A percentile compares a stretch with the other conserved stretches of the same genome.
These are phyloP conservation scores for Ogataea pilisensis DNA, from an alignment of 805 yeast genomes.

Conservation along the genomic window DNA sequence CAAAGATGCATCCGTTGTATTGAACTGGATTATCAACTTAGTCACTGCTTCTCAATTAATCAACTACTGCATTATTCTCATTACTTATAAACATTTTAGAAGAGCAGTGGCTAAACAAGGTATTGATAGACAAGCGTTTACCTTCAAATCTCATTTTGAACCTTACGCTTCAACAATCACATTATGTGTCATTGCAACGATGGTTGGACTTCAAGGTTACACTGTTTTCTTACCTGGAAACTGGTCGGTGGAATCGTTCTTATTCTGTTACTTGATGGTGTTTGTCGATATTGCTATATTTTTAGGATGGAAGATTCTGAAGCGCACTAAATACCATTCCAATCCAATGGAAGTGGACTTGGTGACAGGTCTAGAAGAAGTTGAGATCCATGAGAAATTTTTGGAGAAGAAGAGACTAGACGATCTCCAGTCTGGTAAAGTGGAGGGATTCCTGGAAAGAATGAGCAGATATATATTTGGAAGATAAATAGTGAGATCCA, in stretches of 20 bases:
- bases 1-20: slow-evolving; percentile 56
- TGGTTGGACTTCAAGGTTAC: slow-evolving; percentile 46
- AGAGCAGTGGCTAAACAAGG: slow-evolving; percentile 54
- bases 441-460: slow-evolving; percentile 3
- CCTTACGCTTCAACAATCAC: slow-evolving; percentile 25
- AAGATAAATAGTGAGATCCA: too few relatives aligned
- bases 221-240: slow-evolving; percentile 37
- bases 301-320: slow-evolving; percentile 34
- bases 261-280: slow-evolving; percentile 40
- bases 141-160: slow-evolving; percentile 45
- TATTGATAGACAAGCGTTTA: slow-evolving; percentile 39
- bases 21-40: slow-evolving; percentile 68
- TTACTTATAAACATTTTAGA: slow-evolving; percentile 59
- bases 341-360: slow-evolving; percentile 36
- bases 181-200: slow-evolving; percentile 19
- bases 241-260: slow-evolving; percentile 35
- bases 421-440: slow-evolving; percentile 2
- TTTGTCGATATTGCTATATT: slow-evolving; percentile 36
- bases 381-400: slow-evolving; percentile 34
- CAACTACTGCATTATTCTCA: slow-evolving; percentile 54
- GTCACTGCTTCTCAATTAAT: slow-evolving; percentile 67
- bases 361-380: slow-evolving; percentile 35
- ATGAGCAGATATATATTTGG: slow-evolving; percentile 14
- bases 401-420: slow-evolving; percentile 3
- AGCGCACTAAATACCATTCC: slow-evolving; percentile 32